Evolutionary conservation across 805 yeast species (phyloP).

Genomic region (Teunomyces gatunensis): DNA sequence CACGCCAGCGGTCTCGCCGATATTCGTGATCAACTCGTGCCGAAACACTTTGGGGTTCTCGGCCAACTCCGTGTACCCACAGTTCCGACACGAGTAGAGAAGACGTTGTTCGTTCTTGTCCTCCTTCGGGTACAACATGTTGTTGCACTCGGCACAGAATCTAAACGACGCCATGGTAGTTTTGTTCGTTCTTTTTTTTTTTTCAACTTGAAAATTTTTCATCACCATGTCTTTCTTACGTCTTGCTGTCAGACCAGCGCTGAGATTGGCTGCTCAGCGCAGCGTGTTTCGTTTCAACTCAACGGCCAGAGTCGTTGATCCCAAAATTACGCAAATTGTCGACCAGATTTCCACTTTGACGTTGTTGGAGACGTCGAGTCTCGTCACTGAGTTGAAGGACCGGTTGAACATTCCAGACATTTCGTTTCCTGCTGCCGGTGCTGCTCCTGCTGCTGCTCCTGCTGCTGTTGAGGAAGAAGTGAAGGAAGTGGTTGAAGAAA

Average conservation of each 20-base stretch:
- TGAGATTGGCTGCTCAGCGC: slow-evolving; percentile 31
- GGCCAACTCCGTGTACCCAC: slow-evolving; percentile 90
- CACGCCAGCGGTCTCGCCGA: slow-evolving; percentile 95
- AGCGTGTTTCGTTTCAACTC: slow-evolving; percentile 46
- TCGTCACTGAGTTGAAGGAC: slow-evolving; percentile 75
- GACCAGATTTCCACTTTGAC: slow-evolving; percentile 88
- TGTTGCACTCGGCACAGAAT: slow-evolving; percentile 95
- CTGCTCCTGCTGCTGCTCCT: slow-evolving; percentile 55
- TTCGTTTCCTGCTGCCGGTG: slow-evolving; percentile 71
- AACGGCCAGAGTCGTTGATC: slow-evolving; percentile 57
- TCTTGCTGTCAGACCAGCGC: slow-evolving; percentile 36
- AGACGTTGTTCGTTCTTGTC: slow-evolving; percentile 76
- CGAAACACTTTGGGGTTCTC: slow-evolving; percentile 84
- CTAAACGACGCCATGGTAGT: slow-evolving; percentile 77
- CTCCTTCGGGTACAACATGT: slow-evolving; percentile 96
- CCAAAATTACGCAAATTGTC: slow-evolving; percentile 84
- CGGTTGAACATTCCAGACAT: slow-evolving; percentile 93
- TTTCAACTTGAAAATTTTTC: too few relatives aligned
- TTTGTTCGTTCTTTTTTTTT: not conserved
- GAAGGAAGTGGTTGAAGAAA: slow-evolving; percentile 81
- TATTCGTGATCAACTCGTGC: slow-evolving; percentile 87
- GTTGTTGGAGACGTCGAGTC: slow-evolving; percentile 87
- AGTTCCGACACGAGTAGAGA: slow-evolving; percentile 90
- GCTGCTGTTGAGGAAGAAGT: slow-evolving; percentile 72
- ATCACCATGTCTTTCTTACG: slow-evolving; percentile 21